phyloP scores from a whole-genome alignment of 306 rosid genomes.

The Fragaria vesca region DNA sequence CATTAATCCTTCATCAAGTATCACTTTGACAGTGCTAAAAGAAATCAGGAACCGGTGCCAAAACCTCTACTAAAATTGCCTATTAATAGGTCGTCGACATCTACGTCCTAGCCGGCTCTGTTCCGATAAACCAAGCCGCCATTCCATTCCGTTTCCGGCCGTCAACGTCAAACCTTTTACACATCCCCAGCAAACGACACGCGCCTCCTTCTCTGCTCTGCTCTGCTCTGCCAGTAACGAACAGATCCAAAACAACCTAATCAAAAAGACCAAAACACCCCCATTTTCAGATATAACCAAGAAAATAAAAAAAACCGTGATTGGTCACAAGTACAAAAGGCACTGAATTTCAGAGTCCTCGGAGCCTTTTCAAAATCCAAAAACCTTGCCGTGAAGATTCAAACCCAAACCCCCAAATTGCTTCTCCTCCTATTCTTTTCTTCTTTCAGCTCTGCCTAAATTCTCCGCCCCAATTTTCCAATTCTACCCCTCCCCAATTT shows the following conservation, averaged over 20 bases:
- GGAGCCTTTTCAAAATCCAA: background rate
- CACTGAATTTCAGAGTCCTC: background rate
- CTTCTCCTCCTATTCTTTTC: background rate
- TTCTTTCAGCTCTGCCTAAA: background rate
- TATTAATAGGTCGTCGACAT: too few species aligned
- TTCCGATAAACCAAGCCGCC: too few species aligned
- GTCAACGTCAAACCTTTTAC: background rate
- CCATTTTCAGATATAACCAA: background rate
- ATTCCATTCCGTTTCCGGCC: background rate
- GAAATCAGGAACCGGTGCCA: too few species aligned
- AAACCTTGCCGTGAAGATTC: background rate
- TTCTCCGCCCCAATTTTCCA: background rate
- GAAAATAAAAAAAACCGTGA: background rate
- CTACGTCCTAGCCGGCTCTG: too few species aligned
- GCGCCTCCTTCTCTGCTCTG: background rate
- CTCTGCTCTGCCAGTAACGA: background rate
- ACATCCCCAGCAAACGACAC: background rate
- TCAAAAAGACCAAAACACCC: background rate
- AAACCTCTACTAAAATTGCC: too few species aligned
- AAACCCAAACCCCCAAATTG: constrained; percentile 13
- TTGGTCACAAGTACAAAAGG: background rate
- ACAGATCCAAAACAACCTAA: background rate
- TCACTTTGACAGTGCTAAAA: too few species aligned
- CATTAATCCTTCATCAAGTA: too few species aligned
- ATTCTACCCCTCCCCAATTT: background rate